Evolutionary conservation across 345 rosid genomes (phyloP).

Genomic region (Erucastrum elatum): DNA sequence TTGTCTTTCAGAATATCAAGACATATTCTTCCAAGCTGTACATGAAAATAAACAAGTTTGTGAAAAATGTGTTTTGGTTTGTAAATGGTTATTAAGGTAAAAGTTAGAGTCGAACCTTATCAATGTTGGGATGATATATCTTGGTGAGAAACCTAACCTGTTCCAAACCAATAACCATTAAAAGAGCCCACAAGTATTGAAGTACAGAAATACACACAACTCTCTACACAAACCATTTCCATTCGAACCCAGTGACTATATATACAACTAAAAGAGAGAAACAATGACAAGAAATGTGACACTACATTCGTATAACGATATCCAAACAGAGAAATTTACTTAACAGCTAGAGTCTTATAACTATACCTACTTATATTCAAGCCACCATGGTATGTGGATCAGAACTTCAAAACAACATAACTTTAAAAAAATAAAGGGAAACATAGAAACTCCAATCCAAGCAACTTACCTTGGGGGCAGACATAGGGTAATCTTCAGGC

Average conservation of each 20-base stretch:
- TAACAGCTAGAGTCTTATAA: conserved; percentile 3
- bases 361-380: not conserved
- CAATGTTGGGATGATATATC: conserved; percentile 97
- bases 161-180: conserved; percentile 12
- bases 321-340: not conserved
- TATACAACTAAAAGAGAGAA: not conserved
- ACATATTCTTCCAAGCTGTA: conserved; percentile 81
- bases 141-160: conserved; percentile 99
- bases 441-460: not conserved
- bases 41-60: not conserved
- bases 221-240: not conserved
- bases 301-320: not conserved
- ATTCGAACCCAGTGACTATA: not conserved
- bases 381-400: not conserved
- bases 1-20: conserved; percentile 94
- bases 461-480: conserved; percentile 88
- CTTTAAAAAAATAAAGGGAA: not conserved
- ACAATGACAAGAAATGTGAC: not conserved
- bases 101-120: conserved; percentile 57
- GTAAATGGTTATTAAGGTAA: not conserved
- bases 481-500: conserved; percentile 99
- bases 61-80: conserved; percentile 2
- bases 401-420: not conserved
- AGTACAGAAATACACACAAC: not conserved
- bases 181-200: not conserved